Conservation (phyloP, 495 filamentous ascomycete species). For the Neurospora tetraspora region DNA sequence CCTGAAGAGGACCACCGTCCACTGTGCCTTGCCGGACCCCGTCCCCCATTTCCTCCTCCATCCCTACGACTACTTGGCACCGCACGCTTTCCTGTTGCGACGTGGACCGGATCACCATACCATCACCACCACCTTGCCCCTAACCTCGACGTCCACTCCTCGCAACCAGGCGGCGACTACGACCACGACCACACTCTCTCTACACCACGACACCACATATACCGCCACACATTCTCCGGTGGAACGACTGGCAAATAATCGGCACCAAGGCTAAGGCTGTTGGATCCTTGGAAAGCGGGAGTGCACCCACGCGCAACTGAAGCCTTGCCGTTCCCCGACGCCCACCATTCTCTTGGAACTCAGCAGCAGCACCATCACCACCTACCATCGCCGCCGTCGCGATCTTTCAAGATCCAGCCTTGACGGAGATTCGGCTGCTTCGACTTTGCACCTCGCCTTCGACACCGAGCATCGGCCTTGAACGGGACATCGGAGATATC, state of each 20-base stretch:
- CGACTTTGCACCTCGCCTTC: not conserved
- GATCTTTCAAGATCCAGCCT: not conserved
- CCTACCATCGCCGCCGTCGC: not conserved
- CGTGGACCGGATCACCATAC: not conserved
- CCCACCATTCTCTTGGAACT: not conserved
- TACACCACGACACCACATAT: not conserved
- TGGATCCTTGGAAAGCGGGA: not conserved
- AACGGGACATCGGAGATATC: not conserved
- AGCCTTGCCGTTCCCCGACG: not conserved
- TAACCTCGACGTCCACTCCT: not conserved
- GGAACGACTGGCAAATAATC: not conserved
- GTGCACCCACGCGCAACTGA: not conserved
- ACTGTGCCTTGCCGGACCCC: not conserved
- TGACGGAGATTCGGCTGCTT: not conserved
- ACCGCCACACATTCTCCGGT: not conserved
- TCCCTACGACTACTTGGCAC: not conserved
- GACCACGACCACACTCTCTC: not conserved
- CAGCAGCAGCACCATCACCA: not conserved
- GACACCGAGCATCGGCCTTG: not conserved
- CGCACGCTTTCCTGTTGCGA: not conserved
- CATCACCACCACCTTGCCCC: not conserved
- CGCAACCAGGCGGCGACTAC: not conserved
- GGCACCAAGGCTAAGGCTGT: not conserved
- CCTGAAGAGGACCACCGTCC: not conserved
- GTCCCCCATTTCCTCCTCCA: not conserved